Conservation (phyloP, 202 grass and related monocot species). For the Alloteropsis angusta region DNA sequence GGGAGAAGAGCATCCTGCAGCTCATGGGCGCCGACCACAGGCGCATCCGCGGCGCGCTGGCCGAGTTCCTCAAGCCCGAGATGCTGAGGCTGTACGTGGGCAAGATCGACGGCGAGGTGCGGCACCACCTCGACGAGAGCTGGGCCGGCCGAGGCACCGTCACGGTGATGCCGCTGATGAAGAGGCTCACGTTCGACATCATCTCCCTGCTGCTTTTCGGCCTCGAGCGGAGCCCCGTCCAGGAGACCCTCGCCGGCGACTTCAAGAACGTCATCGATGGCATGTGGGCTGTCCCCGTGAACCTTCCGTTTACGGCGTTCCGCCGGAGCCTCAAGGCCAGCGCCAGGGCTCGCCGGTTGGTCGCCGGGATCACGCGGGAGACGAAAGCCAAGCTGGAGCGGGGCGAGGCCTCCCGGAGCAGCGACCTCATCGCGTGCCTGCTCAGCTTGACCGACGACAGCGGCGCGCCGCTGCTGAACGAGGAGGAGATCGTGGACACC, state of each 20-base stretch:
- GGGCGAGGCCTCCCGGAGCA: not conserved
- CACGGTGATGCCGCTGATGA: constrained; percentile 31
- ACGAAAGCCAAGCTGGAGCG: constrained; percentile 8
- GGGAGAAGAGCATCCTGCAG: constrained; percentile 12
- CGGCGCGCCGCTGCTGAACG: not conserved
- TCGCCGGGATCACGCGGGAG: not conserved
- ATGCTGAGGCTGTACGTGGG: constrained; percentile 31
- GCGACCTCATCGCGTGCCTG: constrained; percentile 34
- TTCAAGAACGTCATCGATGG: constrained; percentile 2
- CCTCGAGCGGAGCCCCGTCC: not conserved
- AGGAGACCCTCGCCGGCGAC: constrained; percentile 6
- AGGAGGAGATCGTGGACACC: constrained; percentile 18
- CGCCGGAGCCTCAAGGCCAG: constrained; percentile 29
- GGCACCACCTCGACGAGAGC: constrained; percentile 16
- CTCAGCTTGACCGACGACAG: not conserved
- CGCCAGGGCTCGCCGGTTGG: not conserved
- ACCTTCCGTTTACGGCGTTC: constrained; percentile 42
- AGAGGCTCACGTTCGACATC: constrained; percentile 34
- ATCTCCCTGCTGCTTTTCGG: constrained; percentile 32
- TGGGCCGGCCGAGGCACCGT: constrained; percentile 12
- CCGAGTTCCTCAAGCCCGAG: constrained; percentile 37
- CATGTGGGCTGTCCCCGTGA: constrained; percentile 32
- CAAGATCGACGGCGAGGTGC: constrained; percentile 36
- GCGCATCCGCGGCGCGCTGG: constrained; percentile 19
- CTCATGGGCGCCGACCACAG: constrained; percentile 22